A percentile compares a stretch with the other conserved stretches of the same genome.
These are phyloP conservation scores for Hyphopichia wangnamkhiaoensis DNA, from an alignment of 1,139 yeast genomes.

Conservation along the genomic window DNA sequence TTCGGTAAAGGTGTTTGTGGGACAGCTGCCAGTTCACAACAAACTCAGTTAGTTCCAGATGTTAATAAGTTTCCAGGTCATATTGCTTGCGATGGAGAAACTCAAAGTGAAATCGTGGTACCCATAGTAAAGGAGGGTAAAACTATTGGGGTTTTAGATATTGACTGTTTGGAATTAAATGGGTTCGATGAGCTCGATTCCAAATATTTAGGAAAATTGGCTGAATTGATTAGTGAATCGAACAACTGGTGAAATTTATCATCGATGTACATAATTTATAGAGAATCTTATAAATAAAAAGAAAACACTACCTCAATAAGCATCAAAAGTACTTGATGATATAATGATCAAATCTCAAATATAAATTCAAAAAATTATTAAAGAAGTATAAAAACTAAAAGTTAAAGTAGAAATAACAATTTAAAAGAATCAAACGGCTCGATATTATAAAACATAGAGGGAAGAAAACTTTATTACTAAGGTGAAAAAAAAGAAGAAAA, in stretches of 20 bases:
- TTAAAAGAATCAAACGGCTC: no score
- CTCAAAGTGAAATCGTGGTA: conserved; percentile 89
- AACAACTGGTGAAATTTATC: conserved; percentile 37
- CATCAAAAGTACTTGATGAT: background rate
- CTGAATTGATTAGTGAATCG: conserved; percentile 46
- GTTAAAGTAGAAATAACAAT: background rate
- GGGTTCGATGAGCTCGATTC: conserved; percentile 73
- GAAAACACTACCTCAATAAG: no score
- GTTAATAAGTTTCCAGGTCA: conserved; percentile 86
- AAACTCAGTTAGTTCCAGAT: conserved; percentile 74
- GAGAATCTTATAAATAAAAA: no score
- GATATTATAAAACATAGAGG: no score
- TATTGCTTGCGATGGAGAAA: conserved; percentile 96
- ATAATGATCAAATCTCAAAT: no score
- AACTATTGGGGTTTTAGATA: conserved; percentile 76
- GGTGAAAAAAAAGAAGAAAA: background rate
- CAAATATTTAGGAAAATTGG: conserved; percentile 60
- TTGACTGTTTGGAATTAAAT: conserved; percentile 66
- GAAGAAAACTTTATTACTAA: no score
- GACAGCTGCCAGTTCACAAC: conserved; percentile 57
- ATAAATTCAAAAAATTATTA: no score
- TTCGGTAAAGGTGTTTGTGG: conserved; percentile 94
- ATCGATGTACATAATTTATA: background rate
- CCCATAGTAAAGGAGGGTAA: conserved; percentile 58
- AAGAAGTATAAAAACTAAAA: background rate